A percentile compares a stretch with the other conserved stretches of the same genome.
Evolutionary conservation across 2,329 filamentous ascomycete genomes (phyloP).

Genomic region (Paramyrothecium roridum): DNA sequence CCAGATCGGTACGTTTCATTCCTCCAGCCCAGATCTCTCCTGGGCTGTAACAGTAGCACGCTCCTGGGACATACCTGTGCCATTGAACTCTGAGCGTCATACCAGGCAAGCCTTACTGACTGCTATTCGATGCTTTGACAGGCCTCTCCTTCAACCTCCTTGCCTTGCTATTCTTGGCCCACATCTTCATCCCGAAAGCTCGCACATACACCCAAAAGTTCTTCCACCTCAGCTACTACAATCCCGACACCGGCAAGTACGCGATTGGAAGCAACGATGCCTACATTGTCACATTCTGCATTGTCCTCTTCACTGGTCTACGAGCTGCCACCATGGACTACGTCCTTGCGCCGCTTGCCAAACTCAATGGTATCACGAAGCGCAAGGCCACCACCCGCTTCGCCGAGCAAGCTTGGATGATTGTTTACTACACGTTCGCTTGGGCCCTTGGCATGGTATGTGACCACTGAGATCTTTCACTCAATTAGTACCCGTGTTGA

Average conservation of each 20-base stretch:
- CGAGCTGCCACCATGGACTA: slow-evolving; percentile 86
- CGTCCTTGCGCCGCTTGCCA: slow-evolving; percentile 74
- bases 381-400: slow-evolving; percentile 78
- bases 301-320: slow-evolving; percentile 82
- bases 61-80: too few species aligned
- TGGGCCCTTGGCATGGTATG: slow-evolving; percentile 83
- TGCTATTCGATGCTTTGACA: slow-evolving; percentile 11
- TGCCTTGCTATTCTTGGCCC: slow-evolving; percentile 76
- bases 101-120: not conserved
- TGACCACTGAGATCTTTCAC: slow-evolving; percentile 7
- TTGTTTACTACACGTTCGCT: slow-evolving; percentile 78
- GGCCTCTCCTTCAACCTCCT: slow-evolving; percentile 85
- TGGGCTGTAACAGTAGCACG: too few species aligned
- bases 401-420: slow-evolving; percentile 90
- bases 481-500: slow-evolving; percentile 8
- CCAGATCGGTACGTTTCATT: slow-evolving; percentile 65
- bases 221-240: slow-evolving; percentile 82
- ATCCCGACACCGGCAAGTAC: slow-evolving; percentile 66
- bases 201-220: slow-evolving; percentile 81
- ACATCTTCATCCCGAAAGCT: slow-evolving; percentile 78
- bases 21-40: not conserved
- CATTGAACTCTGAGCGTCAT: too few species aligned
- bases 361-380: slow-evolving; percentile 67
- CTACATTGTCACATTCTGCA: slow-evolving; percentile 72
- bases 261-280: slow-evolving; percentile 75